These are phyloP conservation scores for Flaveria brownii DNA, from an alignment of 129 eudicot genomes.

Conservation along the genomic window DNA sequence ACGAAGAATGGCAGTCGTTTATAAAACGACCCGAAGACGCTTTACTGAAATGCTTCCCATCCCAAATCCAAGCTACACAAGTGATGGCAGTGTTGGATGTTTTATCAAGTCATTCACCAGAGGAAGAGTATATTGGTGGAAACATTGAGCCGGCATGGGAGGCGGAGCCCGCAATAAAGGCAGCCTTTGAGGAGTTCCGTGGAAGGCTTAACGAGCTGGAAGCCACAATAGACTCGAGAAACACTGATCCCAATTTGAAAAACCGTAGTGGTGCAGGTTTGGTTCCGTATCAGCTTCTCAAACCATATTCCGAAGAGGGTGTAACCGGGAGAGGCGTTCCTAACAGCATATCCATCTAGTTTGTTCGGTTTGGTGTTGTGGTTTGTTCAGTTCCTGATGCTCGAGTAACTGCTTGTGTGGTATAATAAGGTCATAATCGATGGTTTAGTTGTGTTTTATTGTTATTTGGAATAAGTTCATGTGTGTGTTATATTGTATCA, in stretches of 20 bases:
- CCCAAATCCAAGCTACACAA: conserved; percentile 38
- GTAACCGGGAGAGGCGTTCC: conserved; percentile 50
- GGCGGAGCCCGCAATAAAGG: conserved; percentile 34
- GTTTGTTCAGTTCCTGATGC: no score
- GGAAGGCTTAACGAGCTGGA: conserved; percentile 28
- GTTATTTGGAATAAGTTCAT: conserved; percentile 1
- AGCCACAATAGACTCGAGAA: conserved; percentile 32
- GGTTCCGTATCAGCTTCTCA: conserved; percentile 44
- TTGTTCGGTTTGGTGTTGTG: neutral
- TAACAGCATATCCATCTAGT: conserved; percentile 48
- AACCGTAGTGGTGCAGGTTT: conserved; percentile 43
- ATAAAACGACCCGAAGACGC: conserved; percentile 38
- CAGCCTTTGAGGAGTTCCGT: conserved; percentile 31
- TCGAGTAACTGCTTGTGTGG: neutral
- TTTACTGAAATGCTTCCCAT: conserved; percentile 37
- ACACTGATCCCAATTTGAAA: neutral
- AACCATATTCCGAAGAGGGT: conserved; percentile 42
- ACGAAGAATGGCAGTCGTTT: conserved; percentile 35
- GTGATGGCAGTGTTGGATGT: conserved; percentile 44
- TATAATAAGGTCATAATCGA: conserved; percentile 23
- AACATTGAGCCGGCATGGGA: conserved; percentile 35
- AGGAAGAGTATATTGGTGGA: conserved; percentile 42
- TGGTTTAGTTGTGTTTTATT: conserved; percentile 1
- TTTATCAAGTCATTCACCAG: conserved; percentile 39
- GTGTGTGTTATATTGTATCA: neutral